These are phyloP conservation scores for Neurospora cerealis DNA, from an alignment of 495 filamentous ascomycete genomes.

Conservation along the genomic window DNA sequence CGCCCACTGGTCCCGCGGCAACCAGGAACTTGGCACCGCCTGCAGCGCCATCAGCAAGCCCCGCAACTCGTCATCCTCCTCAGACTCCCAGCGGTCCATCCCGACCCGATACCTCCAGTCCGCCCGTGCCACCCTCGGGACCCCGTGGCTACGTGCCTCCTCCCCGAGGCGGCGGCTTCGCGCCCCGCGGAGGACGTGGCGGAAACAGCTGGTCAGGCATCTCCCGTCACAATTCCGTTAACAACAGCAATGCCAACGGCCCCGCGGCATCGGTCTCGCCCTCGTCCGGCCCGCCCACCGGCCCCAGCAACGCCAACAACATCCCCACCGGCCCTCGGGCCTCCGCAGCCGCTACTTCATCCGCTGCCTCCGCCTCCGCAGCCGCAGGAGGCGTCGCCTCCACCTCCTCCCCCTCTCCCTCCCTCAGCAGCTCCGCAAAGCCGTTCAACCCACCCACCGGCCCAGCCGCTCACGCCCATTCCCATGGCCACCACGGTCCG, in stretches of 20 bases:
- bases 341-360: slow-evolving; percentile 10
- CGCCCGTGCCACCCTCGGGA: slow-evolving; percentile 33
- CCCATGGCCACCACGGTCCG: slow-evolving; percentile 6
- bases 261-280: not conserved
- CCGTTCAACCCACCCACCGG: slow-evolving; percentile 43
- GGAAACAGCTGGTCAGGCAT: slow-evolving; percentile 20
- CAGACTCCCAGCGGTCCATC: slow-evolving; percentile 19
- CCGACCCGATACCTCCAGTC: slow-evolving; percentile 27
- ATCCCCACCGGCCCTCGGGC: not conserved
- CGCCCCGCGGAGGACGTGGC: slow-evolving; percentile 30
- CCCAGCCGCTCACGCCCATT: slow-evolving; percentile 25
- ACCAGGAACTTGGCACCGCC: slow-evolving; percentile 27
- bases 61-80: slow-evolving; percentile 20
- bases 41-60: slow-evolving; percentile 18
- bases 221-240: slow-evolving; percentile 19
- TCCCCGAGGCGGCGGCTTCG: slow-evolving; percentile 23
- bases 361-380: slow-evolving; percentile 11
- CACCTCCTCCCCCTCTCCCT: slow-evolving; percentile 11
- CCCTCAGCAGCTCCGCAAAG: slow-evolving; percentile 17
- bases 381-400: slow-evolving; percentile 1
- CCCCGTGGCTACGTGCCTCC: slow-evolving; percentile 35
- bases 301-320: slow-evolving; percentile 19
- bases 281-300: slow-evolving; percentile 32
- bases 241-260: not conserved
- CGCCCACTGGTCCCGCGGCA: slow-evolving; percentile 36